Conservation (phyloP, 2,329 filamentous ascomycete genomes). For the Aspergillus hiratsukae region DNA sequence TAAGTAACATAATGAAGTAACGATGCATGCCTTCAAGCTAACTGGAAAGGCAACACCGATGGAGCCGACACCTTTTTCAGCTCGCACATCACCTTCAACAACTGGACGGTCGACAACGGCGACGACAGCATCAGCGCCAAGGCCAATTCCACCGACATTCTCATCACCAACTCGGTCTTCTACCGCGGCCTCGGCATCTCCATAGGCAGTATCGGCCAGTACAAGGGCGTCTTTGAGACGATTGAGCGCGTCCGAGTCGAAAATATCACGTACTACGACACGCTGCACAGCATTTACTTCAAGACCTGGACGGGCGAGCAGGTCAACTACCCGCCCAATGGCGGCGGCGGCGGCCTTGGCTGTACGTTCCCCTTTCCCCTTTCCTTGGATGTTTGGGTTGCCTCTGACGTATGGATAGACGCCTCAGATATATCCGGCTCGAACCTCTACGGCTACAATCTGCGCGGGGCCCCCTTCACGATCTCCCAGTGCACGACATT, state of each 20-base stretch:
- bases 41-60: conserved; percentile 37
- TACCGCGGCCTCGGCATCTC: conserved; percentile 51
- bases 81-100: conserved; percentile 48
- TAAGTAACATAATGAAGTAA: neutral
- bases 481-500: conserved; percentile 39
- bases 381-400: too few relatives aligned
- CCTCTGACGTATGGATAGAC: conserved; percentile 8
- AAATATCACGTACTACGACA: conserved; percentile 47
- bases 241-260: conserved; percentile 48
- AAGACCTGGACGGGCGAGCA: conserved; percentile 57
- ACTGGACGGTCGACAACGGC: conserved; percentile 50
- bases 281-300: conserved; percentile 46
- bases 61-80: conserved; percentile 53
- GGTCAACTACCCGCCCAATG: conserved; percentile 53
- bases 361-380: conserved; percentile 29
- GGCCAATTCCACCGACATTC: conserved; percentile 54
- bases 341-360: conserved; percentile 54
- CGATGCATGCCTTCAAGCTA: neutral
- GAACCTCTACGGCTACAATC: conserved; percentile 27
- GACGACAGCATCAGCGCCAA: conserved; percentile 54
- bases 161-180: conserved; percentile 47
- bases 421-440: conserved; percentile 34
- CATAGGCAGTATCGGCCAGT: conserved; percentile 56
- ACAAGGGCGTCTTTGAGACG: conserved; percentile 44
- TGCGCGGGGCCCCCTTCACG: conserved; percentile 28